A percentile compares a stretch with the other conserved stretches of the same genome.
phyloP scores from a whole-genome alignment of 2,329 filamentous ascomycete species.

The Fusarium heterosporum region DNA sequence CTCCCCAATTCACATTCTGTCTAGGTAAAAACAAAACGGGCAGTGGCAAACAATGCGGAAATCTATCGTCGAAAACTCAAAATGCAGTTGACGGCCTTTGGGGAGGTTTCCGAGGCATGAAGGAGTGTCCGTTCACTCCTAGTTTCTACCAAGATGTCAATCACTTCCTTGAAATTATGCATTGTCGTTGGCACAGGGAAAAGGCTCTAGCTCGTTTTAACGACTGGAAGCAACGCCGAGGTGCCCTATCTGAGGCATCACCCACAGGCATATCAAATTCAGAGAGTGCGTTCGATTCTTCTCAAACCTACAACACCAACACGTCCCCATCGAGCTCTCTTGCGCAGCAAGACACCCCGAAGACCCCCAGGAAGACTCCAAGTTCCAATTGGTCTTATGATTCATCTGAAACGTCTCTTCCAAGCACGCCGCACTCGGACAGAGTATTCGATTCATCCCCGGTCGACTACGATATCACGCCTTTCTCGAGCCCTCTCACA shows the following conservation, averaged over 20 bases:
- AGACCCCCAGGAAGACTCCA: not conserved
- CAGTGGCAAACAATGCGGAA: not conserved
- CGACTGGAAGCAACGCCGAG: conserved; percentile 8
- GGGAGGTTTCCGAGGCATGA: not conserved
- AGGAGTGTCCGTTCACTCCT: not conserved
- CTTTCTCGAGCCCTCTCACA: conserved; percentile 15
- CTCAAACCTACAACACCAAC: not conserved
- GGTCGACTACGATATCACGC: conserved; percentile 1
- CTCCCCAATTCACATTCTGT: not conserved
- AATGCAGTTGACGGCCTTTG: not conserved
- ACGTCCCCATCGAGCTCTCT: conserved; percentile 18
- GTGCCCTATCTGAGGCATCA: not conserved
- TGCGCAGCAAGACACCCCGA: not conserved
- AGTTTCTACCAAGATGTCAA: not conserved
- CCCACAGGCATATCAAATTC: conserved; percentile 2
- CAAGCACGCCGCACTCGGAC: conserved; percentile 9
- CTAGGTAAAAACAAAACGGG: not conserved
- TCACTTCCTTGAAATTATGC: not conserved
- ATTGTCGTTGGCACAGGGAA: not conserved
- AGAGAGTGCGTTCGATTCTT: conserved; percentile 12
- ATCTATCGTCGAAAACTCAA: not conserved
- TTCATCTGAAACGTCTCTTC: conserved; percentile 3
- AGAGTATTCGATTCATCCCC: conserved; percentile 16
- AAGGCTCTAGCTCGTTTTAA: not conserved
- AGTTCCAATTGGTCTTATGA: not conserved